Conservation (phyloP, 768 basidiomycete species). For the Boletus vermiculosoides region DNA sequence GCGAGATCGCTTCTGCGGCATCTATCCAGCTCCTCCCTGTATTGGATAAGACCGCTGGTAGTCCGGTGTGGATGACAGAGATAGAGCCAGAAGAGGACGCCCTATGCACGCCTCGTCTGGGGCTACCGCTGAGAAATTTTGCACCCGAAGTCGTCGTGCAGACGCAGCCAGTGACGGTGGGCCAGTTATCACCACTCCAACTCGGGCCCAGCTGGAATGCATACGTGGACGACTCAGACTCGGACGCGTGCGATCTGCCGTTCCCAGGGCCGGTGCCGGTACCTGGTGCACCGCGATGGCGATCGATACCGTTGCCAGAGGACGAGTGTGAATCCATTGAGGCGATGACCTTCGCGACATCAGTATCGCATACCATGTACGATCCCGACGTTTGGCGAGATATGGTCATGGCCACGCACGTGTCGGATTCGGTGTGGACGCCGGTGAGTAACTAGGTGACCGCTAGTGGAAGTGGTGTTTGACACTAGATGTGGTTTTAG, state of each 20-base stretch:
- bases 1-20: conserved; percentile 33
- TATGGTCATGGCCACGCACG: not conserved
- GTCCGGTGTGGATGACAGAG: not conserved
- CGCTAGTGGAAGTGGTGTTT: not conserved
- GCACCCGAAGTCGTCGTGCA: not conserved
- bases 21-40: not conserved
- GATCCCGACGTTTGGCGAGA: not conserved
- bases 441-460: conserved; percentile 8
- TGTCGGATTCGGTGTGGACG: not conserved
- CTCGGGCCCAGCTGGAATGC: not conserved
- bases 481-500: not conserved
- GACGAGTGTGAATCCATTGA: not conserved
- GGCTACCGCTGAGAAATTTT: not conserved
- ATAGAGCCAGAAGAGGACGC: not conserved
- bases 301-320: conserved; percentile 19
- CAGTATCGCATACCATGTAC: not conserved
- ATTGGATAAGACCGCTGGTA: not conserved
- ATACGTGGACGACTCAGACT: conserved; percentile 1
- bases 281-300: conserved; percentile 28
- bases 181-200: conserved; percentile 1
- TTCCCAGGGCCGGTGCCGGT: conserved; percentile 7
- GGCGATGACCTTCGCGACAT: not conserved
- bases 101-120: not conserved
- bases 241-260: not conserved
- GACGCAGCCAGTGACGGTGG: not conserved